Evolutionary conservation across 257 asterid genomes (phyloP).

Genomic region (Mentha longifolia): DNA sequence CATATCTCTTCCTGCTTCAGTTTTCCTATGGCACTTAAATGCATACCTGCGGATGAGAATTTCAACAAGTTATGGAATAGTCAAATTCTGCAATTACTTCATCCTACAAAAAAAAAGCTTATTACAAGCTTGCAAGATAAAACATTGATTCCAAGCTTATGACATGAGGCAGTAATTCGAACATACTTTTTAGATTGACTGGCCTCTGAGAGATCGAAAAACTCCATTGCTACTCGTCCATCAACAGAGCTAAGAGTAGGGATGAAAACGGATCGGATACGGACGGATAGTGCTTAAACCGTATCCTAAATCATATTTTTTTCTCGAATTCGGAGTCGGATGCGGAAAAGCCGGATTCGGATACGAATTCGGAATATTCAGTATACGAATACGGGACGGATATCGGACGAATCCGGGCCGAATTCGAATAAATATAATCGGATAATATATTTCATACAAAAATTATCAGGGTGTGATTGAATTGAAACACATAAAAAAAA

Average conservation of each 20-base stretch:
- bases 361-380: too few species aligned
- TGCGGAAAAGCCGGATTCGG: too few species aligned
- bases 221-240: slow-evolving; percentile 93
- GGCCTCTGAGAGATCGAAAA: slow-evolving; percentile 77
- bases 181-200: slow-evolving; percentile 85
- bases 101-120: not conserved
- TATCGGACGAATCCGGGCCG: too few species aligned
- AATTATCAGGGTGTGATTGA: too few species aligned
- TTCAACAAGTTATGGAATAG: slow-evolving; percentile 1
- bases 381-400: too few species aligned
- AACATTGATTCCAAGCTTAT: slow-evolving; percentile 2
- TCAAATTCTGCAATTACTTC: not conserved
- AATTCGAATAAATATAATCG: too few species aligned
- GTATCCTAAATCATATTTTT: too few species aligned
- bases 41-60: slow-evolving; percentile 69
- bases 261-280: too few species aligned
- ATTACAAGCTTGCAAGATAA: not conserved
- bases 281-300: too few species aligned
- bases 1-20: slow-evolving; percentile 85
- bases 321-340: too few species aligned
- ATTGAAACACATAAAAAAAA: too few species aligned
- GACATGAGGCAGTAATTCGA: slow-evolving; percentile 9
- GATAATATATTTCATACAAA: too few species aligned
- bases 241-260: slow-evolving; percentile 95
- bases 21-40: slow-evolving; percentile 86